phyloP scores from a whole-genome alignment of 2,329 filamentous ascomycete species.

The Ascochyta viciae-villosae region DNA sequence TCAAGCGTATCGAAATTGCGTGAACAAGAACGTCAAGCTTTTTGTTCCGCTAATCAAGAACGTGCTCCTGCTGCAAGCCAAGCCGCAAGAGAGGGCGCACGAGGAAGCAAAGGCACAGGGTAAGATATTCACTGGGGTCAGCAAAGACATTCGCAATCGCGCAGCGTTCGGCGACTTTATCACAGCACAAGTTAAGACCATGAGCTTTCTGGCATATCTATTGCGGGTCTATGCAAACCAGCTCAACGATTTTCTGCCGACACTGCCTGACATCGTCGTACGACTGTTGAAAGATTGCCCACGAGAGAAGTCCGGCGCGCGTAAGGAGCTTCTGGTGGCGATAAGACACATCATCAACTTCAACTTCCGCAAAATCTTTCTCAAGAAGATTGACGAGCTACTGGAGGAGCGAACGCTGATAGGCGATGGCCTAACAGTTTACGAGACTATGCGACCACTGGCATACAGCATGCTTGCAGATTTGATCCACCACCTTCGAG shows the following conservation, averaged over 20 bases:
- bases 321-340: slow-evolving; percentile 94
- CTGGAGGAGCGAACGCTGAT: slow-evolving; percentile 93
- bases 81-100: slow-evolving; percentile 91
- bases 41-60: slow-evolving; percentile 95
- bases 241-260: slow-evolving; percentile 84
- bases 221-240: slow-evolving; percentile 87
- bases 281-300: slow-evolving; percentile 92
- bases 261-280: slow-evolving; percentile 87
- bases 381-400: slow-evolving; percentile 92
- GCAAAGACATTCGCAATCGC: slow-evolving; percentile 89
- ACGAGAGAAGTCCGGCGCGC: slow-evolving; percentile 87
- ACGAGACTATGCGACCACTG: slow-evolving; percentile 93
- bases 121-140: slow-evolving; percentile 90
- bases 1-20: slow-evolving; percentile 84
- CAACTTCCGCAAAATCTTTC: slow-evolving; percentile 94
- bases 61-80: slow-evolving; percentile 86
- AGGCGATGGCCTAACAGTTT: slow-evolving; percentile 93
- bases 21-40: slow-evolving; percentile 82
- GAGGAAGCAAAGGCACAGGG: slow-evolving; percentile 79
- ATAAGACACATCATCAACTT: slow-evolving; percentile 99
- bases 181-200: slow-evolving; percentile 97
- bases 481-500: slow-evolving; percentile 94
- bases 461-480: slow-evolving; percentile 99
- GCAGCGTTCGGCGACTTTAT: slow-evolving; percentile 97
- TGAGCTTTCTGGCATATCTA: slow-evolving; percentile 96